Base-by-base conservation (phyloP, 225 moss, liverwort and hornwort genomes). In the Bryum argenteum region DNA sequence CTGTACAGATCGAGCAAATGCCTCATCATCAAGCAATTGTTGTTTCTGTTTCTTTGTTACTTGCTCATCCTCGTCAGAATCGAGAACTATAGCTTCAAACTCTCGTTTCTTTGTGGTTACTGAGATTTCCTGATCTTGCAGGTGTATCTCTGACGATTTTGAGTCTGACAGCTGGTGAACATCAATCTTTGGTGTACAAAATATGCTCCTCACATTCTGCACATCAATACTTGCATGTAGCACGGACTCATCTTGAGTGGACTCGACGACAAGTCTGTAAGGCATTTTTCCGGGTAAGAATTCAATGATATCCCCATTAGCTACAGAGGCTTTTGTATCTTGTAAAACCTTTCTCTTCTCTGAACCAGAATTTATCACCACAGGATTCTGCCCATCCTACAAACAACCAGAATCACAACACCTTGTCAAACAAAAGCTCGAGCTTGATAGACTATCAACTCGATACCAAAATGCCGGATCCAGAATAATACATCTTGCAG, bases 371-470 rank as follows among this genome's bases (percentile, higher is more conserved):
- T 71, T 78, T 19, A 96, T 68, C 51, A 91, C 89, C 56, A 91
- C 72, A 43, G 95, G 91, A 62, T 96, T 96, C 22, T 89, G 93
- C 60, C 95, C 91, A 54, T 80, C 81, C 86, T 91, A 73, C 47
- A 82, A 61, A 44, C 21, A 17, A 10, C 3, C 54, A 59, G 18
- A 64, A 12, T 63, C 13, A 54, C 44, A 24, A 17, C 3, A 79
- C 9, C 43, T 52, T 26, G 63, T 72, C 75, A 79, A 55, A 45
- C 62, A 51, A 15, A 40, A 74, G 23, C 39, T 63, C 24, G 23
- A 77, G 19, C 45, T 64, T 38, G 53, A 2, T 39, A 63, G 5
- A 52, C 41, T 28, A 14, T 75, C 59, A 21, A 56, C 6, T 47
- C 45, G 43, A 38, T 61, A 24, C 1, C 65, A 45, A 8, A 12